These are phyloP conservation scores for Pseudonitzschia delicatissima DNA, from an alignment of 108 stramenopile genomes.

Conservation along the genomic window DNA sequence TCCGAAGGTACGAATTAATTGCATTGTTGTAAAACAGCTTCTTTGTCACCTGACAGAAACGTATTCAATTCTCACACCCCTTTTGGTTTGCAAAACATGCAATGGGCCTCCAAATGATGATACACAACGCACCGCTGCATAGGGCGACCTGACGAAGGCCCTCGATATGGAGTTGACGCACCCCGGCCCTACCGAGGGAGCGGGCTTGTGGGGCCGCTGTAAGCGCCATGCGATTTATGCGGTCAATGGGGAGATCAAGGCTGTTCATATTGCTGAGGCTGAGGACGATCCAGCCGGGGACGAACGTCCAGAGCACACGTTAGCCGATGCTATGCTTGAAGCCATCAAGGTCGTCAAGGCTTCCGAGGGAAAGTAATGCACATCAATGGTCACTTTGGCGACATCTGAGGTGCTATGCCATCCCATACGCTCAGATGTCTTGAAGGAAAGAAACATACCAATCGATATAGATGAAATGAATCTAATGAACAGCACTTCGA, in stretches of 20 bases:
- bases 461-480: background rate
- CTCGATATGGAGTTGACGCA: conserved; percentile 74
- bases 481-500: background rate
- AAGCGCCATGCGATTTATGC: conserved; percentile 73
- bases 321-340: conserved; percentile 49
- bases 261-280: conserved; percentile 54
- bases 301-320: conserved; percentile 31
- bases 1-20: conserved; percentile 26
- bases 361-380: background rate
- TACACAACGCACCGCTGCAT: background rate
- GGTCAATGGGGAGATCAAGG: conserved; percentile 62
- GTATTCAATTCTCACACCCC: no score
- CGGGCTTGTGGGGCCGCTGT: conserved; percentile 63
- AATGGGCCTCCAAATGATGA: background rate
- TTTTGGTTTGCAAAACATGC: background rate
- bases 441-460: background rate
- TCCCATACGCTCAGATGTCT: no score
- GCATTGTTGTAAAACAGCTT: no score
- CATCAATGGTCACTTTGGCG: no score
- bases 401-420: no score
- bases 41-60: no score
- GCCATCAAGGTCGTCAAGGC: conserved; percentile 32
- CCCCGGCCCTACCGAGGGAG: conserved; percentile 46
- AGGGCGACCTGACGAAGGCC: conserved; percentile 63
- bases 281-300: conserved; percentile 66